phyloP scores from a whole-genome alignment of 768 basidiomycete species.

The Russula olivacea region DNA sequence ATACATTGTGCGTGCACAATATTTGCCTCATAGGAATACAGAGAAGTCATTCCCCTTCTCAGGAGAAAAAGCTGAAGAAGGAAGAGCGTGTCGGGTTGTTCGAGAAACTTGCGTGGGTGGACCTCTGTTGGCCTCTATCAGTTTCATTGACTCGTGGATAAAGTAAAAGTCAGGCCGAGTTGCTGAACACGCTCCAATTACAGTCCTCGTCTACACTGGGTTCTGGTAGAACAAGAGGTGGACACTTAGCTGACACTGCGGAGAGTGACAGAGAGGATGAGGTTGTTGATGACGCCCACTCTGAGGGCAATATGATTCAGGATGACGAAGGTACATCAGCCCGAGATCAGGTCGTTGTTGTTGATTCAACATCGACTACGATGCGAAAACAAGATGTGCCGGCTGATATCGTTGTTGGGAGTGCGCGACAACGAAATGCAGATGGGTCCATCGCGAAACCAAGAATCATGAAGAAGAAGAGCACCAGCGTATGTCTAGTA shows the following conservation, averaged over 20 bases:
- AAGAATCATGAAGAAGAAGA: conserved; percentile 39
- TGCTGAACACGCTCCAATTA: conserved; percentile 51
- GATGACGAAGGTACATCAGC: not conserved
- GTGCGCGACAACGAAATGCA: conserved; percentile 58
- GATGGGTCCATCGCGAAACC: conserved; percentile 57
- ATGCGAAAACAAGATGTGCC: conserved; percentile 27
- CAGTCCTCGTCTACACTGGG: conserved; percentile 83
- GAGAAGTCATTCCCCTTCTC: not conserved
- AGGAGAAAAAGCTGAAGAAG: conserved; percentile 92
- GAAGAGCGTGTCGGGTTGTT: conserved; percentile 76
- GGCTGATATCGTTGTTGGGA: conserved; percentile 41
- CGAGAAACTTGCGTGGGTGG: conserved; percentile 72
- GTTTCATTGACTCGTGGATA: conserved; percentile 26
- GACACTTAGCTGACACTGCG: conserved; percentile 11
- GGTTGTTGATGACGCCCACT: not conserved
- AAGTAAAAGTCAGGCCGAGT: conserved; percentile 61
- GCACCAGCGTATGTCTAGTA: conserved; percentile 38
- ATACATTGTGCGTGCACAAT: conserved; percentile 38
- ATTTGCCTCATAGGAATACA: not conserved
- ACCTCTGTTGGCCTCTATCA: not conserved
- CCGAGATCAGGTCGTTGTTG: conserved; percentile 10
- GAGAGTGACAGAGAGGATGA: conserved; percentile 15
- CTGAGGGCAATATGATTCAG: not conserved
- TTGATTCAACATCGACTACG: not conserved
- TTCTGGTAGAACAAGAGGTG: conserved; percentile 51